phyloP scores from a whole-genome alignment of 2,329 filamentous ascomycete genomes.

The Botryotinia calthae region DNA sequence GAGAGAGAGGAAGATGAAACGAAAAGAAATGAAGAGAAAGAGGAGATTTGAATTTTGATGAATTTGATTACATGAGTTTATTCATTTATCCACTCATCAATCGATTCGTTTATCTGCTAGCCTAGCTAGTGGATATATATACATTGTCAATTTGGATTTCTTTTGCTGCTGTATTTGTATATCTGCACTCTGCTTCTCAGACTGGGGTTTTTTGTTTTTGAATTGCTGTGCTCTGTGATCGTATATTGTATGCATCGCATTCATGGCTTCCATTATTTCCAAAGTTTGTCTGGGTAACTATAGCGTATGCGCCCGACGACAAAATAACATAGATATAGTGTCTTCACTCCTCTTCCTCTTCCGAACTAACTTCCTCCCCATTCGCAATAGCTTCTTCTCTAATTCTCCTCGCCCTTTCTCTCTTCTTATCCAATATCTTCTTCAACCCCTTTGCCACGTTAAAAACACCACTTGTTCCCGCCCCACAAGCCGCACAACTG shows the following conservation, averaged over 20 bases:
- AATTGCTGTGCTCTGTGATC: not conserved
- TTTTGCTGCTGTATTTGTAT: not conserved
- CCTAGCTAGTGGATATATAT: not conserved
- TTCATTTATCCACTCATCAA: too few species aligned
- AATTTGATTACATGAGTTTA: not conserved
- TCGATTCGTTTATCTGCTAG: not conserved
- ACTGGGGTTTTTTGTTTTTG: not conserved
- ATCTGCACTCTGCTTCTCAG: not conserved
- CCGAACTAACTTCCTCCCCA: constrained; percentile 50
- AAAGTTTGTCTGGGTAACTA: not conserved
- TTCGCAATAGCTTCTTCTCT: constrained; percentile 52
- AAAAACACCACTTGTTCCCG: constrained; percentile 85
- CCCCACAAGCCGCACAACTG: constrained; percentile 79
- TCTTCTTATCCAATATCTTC: constrained; percentile 68
- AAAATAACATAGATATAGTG: not conserved
- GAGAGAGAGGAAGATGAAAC: not conserved
- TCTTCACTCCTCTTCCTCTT: constrained; percentile 41
- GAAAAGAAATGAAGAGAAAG: not conserved
- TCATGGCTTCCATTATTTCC: not conserved
- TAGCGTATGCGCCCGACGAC: not conserved
- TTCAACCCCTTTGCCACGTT: constrained; percentile 82
- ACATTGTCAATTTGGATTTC: not conserved
- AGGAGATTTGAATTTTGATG: not conserved
- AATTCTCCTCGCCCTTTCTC: constrained; percentile 53
- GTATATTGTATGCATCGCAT: not conserved